Conservation (phyloP, 148 eudicot species). For the Bassia scoparia region DNA sequence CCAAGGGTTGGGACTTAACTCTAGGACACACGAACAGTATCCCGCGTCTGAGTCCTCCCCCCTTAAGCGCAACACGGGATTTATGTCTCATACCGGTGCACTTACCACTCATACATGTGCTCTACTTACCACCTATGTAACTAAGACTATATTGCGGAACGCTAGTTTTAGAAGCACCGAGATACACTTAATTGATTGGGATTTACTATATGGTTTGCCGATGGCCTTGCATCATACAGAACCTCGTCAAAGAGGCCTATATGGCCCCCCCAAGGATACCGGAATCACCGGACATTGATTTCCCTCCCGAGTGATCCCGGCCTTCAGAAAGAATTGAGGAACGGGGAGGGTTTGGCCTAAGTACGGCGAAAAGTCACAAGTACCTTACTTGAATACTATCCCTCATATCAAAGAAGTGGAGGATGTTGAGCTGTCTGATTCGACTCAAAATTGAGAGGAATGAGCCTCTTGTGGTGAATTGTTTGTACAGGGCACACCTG, state of each 20-base stretch:
- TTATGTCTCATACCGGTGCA: constrained; percentile 45
- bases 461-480: constrained; percentile 45
- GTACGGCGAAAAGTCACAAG: constrained; percentile 43
- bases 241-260: constrained; percentile 36
- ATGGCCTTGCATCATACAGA: constrained; percentile 50
- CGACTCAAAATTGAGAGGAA: constrained; percentile 35
- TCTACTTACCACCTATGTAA: constrained; percentile 39
- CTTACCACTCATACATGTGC: constrained; percentile 46
- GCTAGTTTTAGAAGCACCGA: constrained; percentile 20
- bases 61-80: too few species aligned
- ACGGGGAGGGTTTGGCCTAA: constrained; percentile 40
- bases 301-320: constrained; percentile 38
- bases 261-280: constrained; percentile 50
- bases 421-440: constrained; percentile 29
- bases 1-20: too few species aligned
- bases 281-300: constrained; percentile 45
- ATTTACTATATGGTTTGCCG: constrained; percentile 42
- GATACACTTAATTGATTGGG: constrained; percentile 51
- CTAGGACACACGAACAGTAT: too few species aligned
- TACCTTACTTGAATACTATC: constrained; percentile 45
- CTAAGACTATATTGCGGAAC: constrained; percentile 39
- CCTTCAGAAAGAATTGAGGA: constrained; percentile 40
- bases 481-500: constrained; percentile 31
- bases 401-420: constrained; percentile 43
- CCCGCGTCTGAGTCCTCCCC: too few species aligned